Evolutionary conservation across 2,329 filamentous ascomycete genomes (phyloP).

Genomic region (Hypocrella siamensis): DNA sequence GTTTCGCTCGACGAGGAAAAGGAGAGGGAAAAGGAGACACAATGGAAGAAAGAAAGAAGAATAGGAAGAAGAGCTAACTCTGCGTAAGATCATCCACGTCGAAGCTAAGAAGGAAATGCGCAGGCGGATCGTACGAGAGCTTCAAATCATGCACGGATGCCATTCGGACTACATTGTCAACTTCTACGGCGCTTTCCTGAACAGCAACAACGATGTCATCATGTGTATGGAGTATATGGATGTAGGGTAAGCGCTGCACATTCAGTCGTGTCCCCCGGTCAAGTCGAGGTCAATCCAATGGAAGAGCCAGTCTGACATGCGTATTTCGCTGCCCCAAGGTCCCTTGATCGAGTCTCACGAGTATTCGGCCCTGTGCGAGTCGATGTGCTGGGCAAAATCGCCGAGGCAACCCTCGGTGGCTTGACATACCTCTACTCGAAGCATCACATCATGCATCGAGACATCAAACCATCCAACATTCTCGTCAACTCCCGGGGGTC

Average conservation of each 20-base stretch:
- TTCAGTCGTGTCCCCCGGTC: not conserved
- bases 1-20: not conserved
- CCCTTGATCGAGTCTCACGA: constrained; percentile 83
- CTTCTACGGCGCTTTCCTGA: constrained; percentile 95
- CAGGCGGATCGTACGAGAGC: constrained; percentile 89
- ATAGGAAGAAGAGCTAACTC: constrained; percentile 7
- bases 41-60: too few relatives aligned
- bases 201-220: constrained; percentile 92
- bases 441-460: constrained; percentile 96
- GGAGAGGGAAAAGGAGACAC: too few relatives aligned
- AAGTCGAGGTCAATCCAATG: not conserved
- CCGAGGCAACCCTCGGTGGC: constrained; percentile 84
- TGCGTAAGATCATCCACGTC: constrained; percentile 75
- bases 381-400: constrained; percentile 93
- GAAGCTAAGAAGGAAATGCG: constrained; percentile 95
- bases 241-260: constrained; percentile 58
- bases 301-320: not conserved
- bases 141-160: constrained; percentile 97
- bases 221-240: constrained; percentile 99
- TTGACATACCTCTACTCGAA: constrained; percentile 89
- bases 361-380: constrained; percentile 91
- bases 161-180: constrained; percentile 95
- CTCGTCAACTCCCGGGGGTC: constrained; percentile 84
- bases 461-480: constrained; percentile 97
- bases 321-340: constrained; percentile 31